These are phyloP conservation scores for Cordyceps javanica DNA, from an alignment of 2,329 filamentous ascomycete genomes.

Conservation along the genomic window DNA sequence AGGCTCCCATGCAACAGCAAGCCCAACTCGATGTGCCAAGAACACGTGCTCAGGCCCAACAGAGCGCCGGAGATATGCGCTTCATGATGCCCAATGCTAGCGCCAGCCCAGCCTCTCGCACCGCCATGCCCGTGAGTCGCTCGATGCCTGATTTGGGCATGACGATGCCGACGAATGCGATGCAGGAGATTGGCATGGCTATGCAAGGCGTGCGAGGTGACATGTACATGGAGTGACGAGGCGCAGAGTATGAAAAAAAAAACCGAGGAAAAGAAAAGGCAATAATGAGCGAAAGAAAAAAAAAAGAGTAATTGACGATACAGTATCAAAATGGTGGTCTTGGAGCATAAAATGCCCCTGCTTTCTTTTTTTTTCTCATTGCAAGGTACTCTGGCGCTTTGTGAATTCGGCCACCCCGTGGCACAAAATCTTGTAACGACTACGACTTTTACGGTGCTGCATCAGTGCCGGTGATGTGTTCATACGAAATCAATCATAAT, in stretches of 20 bases:
- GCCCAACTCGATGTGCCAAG: slow-evolving; percentile 38
- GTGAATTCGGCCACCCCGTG: not conserved
- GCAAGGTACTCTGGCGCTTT: not conserved
- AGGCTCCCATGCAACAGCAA: slow-evolving; percentile 34
- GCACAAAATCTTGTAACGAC: slow-evolving; percentile 22
- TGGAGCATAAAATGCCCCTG: not conserved
- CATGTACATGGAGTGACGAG: slow-evolving; percentile 46
- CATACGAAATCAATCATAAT: slow-evolving; percentile 55
- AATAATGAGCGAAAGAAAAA: not conserved
- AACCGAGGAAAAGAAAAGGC: not conserved
- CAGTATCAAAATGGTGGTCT: not conserved
- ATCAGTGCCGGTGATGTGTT: slow-evolving; percentile 24
- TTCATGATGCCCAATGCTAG: slow-evolving; percentile 39
- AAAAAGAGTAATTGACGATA: not conserved
- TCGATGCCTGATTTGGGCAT: slow-evolving; percentile 42
- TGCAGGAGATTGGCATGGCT: slow-evolving; percentile 40
- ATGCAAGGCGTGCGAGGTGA: slow-evolving; percentile 42
- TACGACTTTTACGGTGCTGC: slow-evolving; percentile 21
- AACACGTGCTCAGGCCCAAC: slow-evolving; percentile 32
- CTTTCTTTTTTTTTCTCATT: not conserved
- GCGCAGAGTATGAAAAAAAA: not conserved
- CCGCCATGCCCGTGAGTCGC: slow-evolving; percentile 35
- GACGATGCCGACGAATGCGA: slow-evolving; percentile 32
- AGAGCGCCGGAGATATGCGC: slow-evolving; percentile 28
- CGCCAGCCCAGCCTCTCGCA: slow-evolving; percentile 28